Conservation (phyloP, 179 eudicot species). For the Beta corolliflora region DNA sequence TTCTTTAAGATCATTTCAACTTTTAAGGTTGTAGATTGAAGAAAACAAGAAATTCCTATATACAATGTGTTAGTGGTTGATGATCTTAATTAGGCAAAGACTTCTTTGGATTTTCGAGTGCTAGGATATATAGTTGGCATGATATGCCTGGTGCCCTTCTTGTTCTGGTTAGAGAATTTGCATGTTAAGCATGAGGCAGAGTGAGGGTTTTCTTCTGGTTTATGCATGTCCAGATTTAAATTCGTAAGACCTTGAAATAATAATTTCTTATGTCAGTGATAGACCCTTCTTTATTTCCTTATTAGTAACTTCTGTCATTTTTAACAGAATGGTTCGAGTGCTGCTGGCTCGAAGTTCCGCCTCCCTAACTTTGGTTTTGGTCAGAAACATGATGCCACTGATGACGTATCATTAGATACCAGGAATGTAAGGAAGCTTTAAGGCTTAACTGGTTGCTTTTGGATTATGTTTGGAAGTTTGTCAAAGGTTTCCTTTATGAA, state of each 20-base stretch:
- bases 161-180: neutral
- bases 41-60: neutral
- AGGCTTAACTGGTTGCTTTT: slow-evolving; percentile 12
- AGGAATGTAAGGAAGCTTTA: slow-evolving; percentile 55
- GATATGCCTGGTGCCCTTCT: neutral
- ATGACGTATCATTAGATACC: slow-evolving; percentile 73
- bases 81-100: neutral
- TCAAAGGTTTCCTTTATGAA: slow-evolving; percentile 7
- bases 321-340: slow-evolving; percentile 64
- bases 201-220: neutral
- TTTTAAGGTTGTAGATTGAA: neutral
- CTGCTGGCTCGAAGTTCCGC: slow-evolving; percentile 72
- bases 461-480: neutral
- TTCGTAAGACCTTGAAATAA: neutral
- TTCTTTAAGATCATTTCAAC: neutral
- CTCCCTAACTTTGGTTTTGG: slow-evolving; percentile 83
- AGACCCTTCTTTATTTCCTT: neutral
- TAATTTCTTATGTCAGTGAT: neutral
- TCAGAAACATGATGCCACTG: slow-evolving; percentile 92
- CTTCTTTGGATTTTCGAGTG: neutral
- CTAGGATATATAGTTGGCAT: neutral
- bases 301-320: neutral
- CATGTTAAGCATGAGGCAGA: neutral
- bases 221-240: neutral
- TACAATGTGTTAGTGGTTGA: neutral